phyloP scores from a whole-genome alignment of 1,284 basidiomycete genomes.

The Trichosporon faecale region DNA sequence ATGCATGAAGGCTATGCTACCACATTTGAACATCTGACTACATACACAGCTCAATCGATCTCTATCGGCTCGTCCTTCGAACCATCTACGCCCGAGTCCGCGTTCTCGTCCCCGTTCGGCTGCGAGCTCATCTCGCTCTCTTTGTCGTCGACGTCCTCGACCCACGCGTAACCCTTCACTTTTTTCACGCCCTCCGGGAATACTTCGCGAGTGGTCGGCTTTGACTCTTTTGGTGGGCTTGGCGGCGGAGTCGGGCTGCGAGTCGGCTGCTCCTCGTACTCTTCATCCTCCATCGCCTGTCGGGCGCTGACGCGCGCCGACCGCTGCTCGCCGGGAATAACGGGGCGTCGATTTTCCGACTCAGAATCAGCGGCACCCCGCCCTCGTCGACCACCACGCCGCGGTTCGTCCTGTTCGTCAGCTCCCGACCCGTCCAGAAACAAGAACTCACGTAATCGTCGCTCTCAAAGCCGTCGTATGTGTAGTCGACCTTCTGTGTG shows the following conservation, averaged over 20 bases:
- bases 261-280: not conserved
- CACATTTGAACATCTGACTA: constrained; percentile 6
- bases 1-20: constrained; percentile 13
- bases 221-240: constrained; percentile 5
- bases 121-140: not conserved
- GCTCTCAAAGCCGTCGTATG: constrained; percentile 28
- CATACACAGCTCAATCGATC: constrained; percentile 13
- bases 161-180: constrained; percentile 27
- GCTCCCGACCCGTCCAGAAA: not conserved
- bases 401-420: constrained; percentile 19
- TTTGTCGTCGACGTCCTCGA: constrained; percentile 16
- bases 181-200: constrained; percentile 19
- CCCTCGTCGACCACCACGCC: constrained; percentile 15
- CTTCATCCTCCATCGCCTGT: constrained; percentile 13
- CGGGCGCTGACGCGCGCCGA: constrained; percentile 30
- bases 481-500: constrained; percentile 42
- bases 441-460: constrained; percentile 22
- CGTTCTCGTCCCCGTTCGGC: not conserved
- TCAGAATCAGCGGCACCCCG: constrained; percentile 9
- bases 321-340: constrained; percentile 44
- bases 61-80: constrained; percentile 13
- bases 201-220: constrained; percentile 9
- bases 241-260: not conserved
- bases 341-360: constrained; percentile 22
- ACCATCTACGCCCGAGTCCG: constrained; percentile 11